Percentiles rank a stretch among this genome's conserved stretches.
These are phyloP conservation scores for Plectosphaerella plurivora DNA, from an alignment of 2,329 filamentous ascomycete genomes.

Conservation along the genomic window DNA sequence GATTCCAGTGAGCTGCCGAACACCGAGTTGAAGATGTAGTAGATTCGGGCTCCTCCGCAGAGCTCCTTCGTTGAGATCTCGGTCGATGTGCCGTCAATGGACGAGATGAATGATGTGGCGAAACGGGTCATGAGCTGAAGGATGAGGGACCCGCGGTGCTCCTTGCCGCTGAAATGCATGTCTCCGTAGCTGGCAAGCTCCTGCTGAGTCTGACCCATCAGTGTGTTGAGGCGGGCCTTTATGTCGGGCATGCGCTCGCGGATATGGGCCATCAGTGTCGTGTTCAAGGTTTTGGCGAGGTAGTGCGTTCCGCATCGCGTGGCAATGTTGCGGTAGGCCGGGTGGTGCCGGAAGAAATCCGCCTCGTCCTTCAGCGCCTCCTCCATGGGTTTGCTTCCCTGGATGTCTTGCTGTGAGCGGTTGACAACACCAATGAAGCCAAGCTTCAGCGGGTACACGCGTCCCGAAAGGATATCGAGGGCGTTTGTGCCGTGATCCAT, in stretches of 20 bases:
- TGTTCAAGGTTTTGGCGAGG: slow-evolving; percentile 89
- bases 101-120: slow-evolving; percentile 95
- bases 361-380: slow-evolving; percentile 85
- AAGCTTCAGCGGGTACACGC: slow-evolving; percentile 93
- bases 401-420: slow-evolving; percentile 95
- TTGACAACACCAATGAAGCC: slow-evolving; percentile 99
- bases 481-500: slow-evolving; percentile 99
- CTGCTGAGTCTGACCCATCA: slow-evolving; percentile 99
- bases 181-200: slow-evolving; percentile 97
- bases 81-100: slow-evolving; percentile 96
- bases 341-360: slow-evolving; percentile 96
- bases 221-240: slow-evolving; percentile 92
- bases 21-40: slow-evolving; percentile 99
- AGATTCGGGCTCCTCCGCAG: slow-evolving; percentile 89
- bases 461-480: slow-evolving; percentile 92
- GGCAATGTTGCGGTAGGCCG: slow-evolving; percentile 94
- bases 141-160: slow-evolving; percentile 91
- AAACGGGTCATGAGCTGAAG: slow-evolving; percentile 98
- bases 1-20: slow-evolving; percentile 95
- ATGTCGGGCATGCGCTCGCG: slow-evolving; percentile 94
- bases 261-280: slow-evolving; percentile 93
- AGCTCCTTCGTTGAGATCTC: slow-evolving; percentile 99
- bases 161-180: slow-evolving; percentile 95
- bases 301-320: slow-evolving; percentile 90
- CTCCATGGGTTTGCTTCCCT: slow-evolving; percentile 88